Base-by-base conservation (phyloP, 768 basidiomycete species). In the Lepiota venenata region DNA sequence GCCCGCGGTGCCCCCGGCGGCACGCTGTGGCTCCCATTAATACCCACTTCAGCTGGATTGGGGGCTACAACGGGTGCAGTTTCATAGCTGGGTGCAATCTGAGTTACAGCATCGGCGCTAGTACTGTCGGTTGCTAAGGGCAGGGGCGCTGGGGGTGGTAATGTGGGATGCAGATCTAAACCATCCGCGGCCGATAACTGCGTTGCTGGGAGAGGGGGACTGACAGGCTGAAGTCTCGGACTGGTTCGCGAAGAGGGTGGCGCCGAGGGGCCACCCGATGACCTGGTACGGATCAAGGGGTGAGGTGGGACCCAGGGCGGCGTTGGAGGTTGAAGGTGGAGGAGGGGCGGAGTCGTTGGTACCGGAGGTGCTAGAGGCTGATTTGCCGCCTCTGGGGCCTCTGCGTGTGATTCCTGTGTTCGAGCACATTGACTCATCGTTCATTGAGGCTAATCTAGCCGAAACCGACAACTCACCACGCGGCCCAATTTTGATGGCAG, bases 401-500 rank as follows among this genome's bases (percentile, higher is more conserved):
- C 47, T 41, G 39, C 14, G 41, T 50, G 58, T 40, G 52, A 56
- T 37, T 52, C 56, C 49, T 55, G 39, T 21, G 36, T 22, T 21
- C 25, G 11, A 20, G 16, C n/a, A 45, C 22, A 27, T 42, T 10
- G 46, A 37, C n/a, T n/a, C n/a, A 38, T 25, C 18, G 37, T 8
- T 58, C 44, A 18, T 22, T 47, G n/a, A 35, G 16, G n/a, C 45
- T n/a, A 29, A 32, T 47, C 40, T 59, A 20, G 20, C 44, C 50
- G 37, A 42, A 39, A 54, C 47, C 25, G 41, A 27, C 9, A 15
- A 61, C 73, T 64, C 56, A 73, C 74, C 52, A 69, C 64, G 35
- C 66, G 67, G 25, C 68, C 69, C 54, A 75, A 58, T 43, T 66
- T 67, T 9, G 73, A 75, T 9, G 70, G 74, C n/a, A 67, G 63